Conservation (phyloP, 768 basidiomycete species). For the Tylopilus sp. region DNA sequence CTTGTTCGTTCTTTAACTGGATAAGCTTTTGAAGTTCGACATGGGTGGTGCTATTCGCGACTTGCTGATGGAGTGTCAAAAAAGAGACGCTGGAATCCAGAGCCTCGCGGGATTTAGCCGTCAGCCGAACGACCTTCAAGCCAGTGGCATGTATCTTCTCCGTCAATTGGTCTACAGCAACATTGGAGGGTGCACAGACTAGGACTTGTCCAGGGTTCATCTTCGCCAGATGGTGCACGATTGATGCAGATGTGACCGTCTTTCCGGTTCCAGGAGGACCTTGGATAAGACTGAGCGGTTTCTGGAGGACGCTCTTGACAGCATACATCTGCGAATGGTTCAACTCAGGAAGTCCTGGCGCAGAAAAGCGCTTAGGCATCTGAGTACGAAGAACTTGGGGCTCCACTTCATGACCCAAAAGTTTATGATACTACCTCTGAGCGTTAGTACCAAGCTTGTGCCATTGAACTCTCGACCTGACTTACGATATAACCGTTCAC, state of each 20-base stretch:
- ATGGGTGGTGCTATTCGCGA: constrained; percentile 93
- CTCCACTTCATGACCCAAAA: constrained; percentile 96
- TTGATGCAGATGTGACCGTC: constrained; percentile 98
- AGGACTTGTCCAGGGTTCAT: constrained; percentile 99
- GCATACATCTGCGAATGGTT: constrained; percentile 99
- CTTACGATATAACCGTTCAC: constrained; percentile 97
- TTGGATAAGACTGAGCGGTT: constrained; percentile 96
- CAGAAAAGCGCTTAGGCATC: constrained; percentile 97
- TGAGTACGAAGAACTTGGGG: constrained; percentile 87
- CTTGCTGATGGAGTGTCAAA: constrained; percentile 95
- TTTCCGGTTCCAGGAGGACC: constrained; percentile 99
- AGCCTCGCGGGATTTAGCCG: constrained; percentile 97
- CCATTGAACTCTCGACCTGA: constrained; percentile 9
- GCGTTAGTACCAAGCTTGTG: background rate
- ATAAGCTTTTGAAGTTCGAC: constrained; percentile 98
- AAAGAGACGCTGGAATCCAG: constrained; percentile 94
- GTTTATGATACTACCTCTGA: constrained; percentile 82
- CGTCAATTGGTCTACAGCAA: constrained; percentile 97
- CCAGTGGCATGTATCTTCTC: constrained; percentile 99
- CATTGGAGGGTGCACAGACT: constrained; percentile 98
- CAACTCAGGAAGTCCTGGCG: constrained; percentile 94
- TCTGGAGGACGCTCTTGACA: constrained; percentile 97
- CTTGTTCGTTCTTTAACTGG: constrained; percentile 95
- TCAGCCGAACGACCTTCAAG: constrained; percentile 94
- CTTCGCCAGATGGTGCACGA: constrained; percentile 97